Evolutionary conservation across 768 basidiomycete genomes (phyloP).

Genomic region (Leccinellum albellum): DNA sequence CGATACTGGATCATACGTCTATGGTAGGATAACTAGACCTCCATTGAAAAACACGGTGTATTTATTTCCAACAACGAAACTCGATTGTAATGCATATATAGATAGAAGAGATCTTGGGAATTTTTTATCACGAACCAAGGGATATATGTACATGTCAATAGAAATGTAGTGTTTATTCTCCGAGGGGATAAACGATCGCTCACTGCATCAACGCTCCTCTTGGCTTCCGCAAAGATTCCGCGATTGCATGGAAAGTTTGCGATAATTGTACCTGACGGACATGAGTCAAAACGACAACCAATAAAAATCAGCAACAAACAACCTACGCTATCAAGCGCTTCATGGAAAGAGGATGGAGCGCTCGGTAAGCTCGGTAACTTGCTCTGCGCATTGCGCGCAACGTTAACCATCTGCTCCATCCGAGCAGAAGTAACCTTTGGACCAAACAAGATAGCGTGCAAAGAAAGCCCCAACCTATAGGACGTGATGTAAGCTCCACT

Average conservation of each 20-base stretch:
- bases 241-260: constrained; percentile 52
- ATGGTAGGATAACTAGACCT: too few species aligned
- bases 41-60: neutral
- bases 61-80: neutral
- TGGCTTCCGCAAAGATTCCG: constrained; percentile 52
- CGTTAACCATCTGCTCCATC: constrained; percentile 44
- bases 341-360: constrained; percentile 42
- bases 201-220: constrained; percentile 43
- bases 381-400: constrained; percentile 46
- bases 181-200: neutral
- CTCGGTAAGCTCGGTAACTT: constrained; percentile 25
- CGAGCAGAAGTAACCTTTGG: constrained; percentile 17
- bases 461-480: constrained; percentile 49
- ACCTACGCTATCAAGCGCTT: constrained; percentile 49
- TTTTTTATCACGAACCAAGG: neutral
- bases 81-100: neutral
- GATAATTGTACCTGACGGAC: constrained; percentile 44
- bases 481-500: neutral
- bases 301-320: neutral
- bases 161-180: neutral
- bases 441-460: constrained; percentile 57
- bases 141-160: neutral
- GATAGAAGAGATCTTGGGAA: neutral
- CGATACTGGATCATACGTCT: too few species aligned
- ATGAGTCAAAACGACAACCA: neutral